Evolutionary conservation across 306 rosid genomes (phyloP).

Genomic region (Fragaria ananassa): DNA sequence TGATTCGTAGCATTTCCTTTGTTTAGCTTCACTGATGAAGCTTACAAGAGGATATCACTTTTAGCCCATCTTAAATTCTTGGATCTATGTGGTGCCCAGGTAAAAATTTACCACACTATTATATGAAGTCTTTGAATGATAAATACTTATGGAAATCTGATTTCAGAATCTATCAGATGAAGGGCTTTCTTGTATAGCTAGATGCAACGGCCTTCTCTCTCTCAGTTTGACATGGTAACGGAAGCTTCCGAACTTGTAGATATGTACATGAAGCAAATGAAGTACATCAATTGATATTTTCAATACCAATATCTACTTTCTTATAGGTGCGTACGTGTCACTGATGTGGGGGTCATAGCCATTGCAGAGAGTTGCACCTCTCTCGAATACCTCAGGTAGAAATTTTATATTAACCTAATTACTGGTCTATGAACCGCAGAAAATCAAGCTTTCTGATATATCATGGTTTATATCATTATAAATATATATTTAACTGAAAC

Average conservation of each 20-base stretch:
- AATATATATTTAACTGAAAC: neutral
- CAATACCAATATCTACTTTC: constrained; percentile 1
- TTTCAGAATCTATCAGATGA: constrained; percentile 75
- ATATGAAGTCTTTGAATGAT: constrained; percentile 11
- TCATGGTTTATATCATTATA: neutral
- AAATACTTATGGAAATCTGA: constrained; percentile 17
- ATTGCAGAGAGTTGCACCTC: constrained; percentile 54
- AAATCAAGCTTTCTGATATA: neutral
- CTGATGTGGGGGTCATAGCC: constrained; percentile 66
- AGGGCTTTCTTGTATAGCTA: constrained; percentile 58
- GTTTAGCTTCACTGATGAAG: constrained; percentile 70
- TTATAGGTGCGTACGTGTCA: constrained; percentile 70
- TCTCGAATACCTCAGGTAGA: constrained; percentile 74
- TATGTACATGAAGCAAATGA: constrained; percentile 12
- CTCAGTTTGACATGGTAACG: constrained; percentile 80
- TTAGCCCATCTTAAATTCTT: constrained; percentile 48
- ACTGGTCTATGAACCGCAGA: constrained; percentile 9
- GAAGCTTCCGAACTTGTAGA: constrained; percentile 21
- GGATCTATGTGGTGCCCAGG: constrained; percentile 92
- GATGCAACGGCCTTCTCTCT: constrained; percentile 56
- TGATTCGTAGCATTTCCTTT: constrained; percentile 23
- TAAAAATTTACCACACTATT: constrained; percentile 22
- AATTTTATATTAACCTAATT: constrained; percentile 14
- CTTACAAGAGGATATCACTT: constrained; percentile 55
- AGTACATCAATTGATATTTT: neutral